Conservation (phyloP, 73 alveolate species). For the Paramecium sexaurelia region DNA sequence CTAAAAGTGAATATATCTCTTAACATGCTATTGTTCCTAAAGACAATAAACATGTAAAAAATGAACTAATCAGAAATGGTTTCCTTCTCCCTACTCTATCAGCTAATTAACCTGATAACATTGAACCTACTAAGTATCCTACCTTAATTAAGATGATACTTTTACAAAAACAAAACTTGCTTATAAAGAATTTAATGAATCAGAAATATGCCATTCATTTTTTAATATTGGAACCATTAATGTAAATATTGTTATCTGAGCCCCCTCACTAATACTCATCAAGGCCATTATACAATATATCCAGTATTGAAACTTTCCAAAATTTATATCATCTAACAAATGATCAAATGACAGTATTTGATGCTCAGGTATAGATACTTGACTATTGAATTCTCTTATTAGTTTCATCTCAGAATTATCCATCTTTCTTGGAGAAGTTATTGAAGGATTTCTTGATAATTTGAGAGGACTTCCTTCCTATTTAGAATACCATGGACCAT, state of each 20-base stretch:
- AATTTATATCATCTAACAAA: conserved; percentile 36
- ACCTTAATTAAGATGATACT: conserved; percentile 10
- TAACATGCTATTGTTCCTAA: conserved; percentile 12
- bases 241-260: conserved; percentile 63
- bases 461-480: neutral
- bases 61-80: conserved; percentile 61
- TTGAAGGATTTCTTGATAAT: neutral
- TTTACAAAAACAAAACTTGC: conserved; percentile 57
- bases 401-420: neutral
- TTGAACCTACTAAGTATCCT: conserved; percentile 60
- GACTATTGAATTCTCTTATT: conserved; percentile 37
- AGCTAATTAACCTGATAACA: conserved; percentile 61
- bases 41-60: conserved; percentile 55
- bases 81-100: conserved; percentile 65
- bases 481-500: neutral
- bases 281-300: conserved; percentile 62
- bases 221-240: conserved; percentile 66
- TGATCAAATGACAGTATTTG: conserved; percentile 60
- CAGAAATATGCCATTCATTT: conserved; percentile 66
- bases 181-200: conserved; percentile 58
- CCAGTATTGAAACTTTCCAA: conserved; percentile 62
- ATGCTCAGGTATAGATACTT: conserved; percentile 52
- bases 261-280: conserved; percentile 65
- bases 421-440: conserved; percentile 18
- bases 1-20: conserved; percentile 40